A percentile compares a stretch with the other conserved stretches of the same genome.
Conservation (phyloP, 129 eudicot genomes). For the Flaveria linearis region DNA sequence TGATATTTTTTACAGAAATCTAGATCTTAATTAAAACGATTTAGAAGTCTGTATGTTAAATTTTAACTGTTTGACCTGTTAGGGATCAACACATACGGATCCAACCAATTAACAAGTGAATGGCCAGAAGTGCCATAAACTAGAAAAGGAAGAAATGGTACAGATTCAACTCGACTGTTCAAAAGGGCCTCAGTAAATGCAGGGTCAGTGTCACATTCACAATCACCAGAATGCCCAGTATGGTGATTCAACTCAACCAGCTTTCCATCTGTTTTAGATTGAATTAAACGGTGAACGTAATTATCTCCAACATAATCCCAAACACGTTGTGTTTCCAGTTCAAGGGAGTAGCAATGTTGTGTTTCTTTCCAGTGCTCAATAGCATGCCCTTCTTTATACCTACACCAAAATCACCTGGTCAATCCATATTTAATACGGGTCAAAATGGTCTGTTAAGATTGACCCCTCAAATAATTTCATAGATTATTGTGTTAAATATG, state of each 20-base stretch:
- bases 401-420: conserved; percentile 33
- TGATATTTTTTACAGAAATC: background rate
- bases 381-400: conserved; percentile 91
- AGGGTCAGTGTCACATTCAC: conserved; percentile 54
- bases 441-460: background rate
- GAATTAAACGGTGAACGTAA: conserved; percentile 91
- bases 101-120: background rate
- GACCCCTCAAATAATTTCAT: background rate
- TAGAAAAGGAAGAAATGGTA: conserved; percentile 23
- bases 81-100: background rate
- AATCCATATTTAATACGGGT: background rate
- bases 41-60: background rate
- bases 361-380: conserved; percentile 91
- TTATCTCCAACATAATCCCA: conserved; percentile 98
- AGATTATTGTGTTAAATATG: background rate
- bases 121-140: background rate
- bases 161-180: conserved; percentile 84
- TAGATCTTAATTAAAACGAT: background rate
- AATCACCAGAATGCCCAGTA: conserved; percentile 45
- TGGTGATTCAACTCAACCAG: conserved; percentile 82
- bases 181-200: conserved; percentile 61
- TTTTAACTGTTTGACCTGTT: background rate
- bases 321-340: conserved; percentile 87
- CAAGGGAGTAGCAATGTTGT: conserved; percentile 92
- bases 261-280: conserved; percentile 97